Evolutionary conservation across 2,329 filamentous ascomycete species (phyloP).

Genomic region (Coniochaeta sp.): DNA sequence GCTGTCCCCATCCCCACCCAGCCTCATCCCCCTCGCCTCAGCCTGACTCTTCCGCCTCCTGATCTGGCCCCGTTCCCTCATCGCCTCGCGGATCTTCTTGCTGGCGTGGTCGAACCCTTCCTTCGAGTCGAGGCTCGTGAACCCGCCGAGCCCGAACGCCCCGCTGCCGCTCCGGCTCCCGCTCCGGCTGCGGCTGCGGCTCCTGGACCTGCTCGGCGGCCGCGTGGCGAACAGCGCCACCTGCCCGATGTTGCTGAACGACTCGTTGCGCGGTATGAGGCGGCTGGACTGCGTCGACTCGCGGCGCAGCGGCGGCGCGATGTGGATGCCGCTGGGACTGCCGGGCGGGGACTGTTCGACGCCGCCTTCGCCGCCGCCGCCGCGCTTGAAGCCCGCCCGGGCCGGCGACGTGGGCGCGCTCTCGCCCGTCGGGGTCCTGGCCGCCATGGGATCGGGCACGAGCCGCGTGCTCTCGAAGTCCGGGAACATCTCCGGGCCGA

Average conservation of each 20-base stretch:
- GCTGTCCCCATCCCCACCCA: constrained; percentile 18
- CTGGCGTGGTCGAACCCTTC: constrained; percentile 77
- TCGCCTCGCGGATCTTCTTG: constrained; percentile 75
- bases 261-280: constrained; percentile 75
- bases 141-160: constrained; percentile 60
- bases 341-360: constrained; percentile 38
- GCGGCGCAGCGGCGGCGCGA: constrained; percentile 29
- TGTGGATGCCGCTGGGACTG: constrained; percentile 5
- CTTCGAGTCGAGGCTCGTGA: constrained; percentile 60
- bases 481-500: constrained; percentile 94
- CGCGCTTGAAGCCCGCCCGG: constrained; percentile 22
- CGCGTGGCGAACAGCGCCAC: constrained; percentile 87
- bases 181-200: constrained; percentile 62
- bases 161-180: constrained; percentile 45
- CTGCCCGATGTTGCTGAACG: constrained; percentile 80
- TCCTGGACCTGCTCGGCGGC: constrained; percentile 71
- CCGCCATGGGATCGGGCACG: constrained; percentile 46
- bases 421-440: constrained; percentile 22
- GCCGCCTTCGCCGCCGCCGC: constrained; percentile 45
- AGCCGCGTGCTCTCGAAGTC: constrained; percentile 80
- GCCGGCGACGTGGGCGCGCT: constrained; percentile 19
- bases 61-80: constrained; percentile 66
- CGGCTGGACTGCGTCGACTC: constrained; percentile 48
- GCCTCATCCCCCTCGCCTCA: constrained; percentile 27
- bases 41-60: constrained; percentile 44